phyloP scores from a whole-genome alignment of 169 alveolate genomes.

The Eimeria falciformis region DNA sequence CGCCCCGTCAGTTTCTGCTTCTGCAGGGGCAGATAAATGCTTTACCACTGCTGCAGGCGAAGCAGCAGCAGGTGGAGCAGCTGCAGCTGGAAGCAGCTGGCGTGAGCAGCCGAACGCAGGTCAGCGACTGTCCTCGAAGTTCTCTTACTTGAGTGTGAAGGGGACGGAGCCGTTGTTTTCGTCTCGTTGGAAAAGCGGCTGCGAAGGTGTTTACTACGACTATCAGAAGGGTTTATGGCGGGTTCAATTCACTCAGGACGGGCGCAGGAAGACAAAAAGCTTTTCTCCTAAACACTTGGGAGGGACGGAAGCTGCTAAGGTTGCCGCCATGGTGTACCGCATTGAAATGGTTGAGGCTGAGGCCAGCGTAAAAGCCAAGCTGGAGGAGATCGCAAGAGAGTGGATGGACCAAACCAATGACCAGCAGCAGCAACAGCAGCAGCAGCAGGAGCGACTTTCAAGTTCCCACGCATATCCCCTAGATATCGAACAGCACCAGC shows the following conservation, averaged over 20 bases:
- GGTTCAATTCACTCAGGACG: background rate
- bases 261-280: background rate
- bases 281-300: constrained; percentile 14
- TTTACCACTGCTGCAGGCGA: too few relatives aligned
- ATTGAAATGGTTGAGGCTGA: background rate
- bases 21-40: too few relatives aligned
- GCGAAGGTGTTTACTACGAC: constrained; percentile 13
- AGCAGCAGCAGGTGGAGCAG: too few relatives aligned
- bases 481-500: too few relatives aligned
- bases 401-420: background rate
- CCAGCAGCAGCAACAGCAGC: background rate
- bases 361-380: background rate
- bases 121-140: background rate
- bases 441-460: background rate
- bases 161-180: constrained; percentile 25
- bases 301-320: constrained; percentile 13
- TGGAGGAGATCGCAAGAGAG: background rate
- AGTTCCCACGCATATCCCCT: too few relatives aligned
- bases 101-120: constrained; percentile 9
- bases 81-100: too few relatives aligned
- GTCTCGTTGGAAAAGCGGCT: constrained; percentile 20
- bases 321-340: constrained; percentile 14
- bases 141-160: background rate
- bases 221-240: constrained; percentile 15
- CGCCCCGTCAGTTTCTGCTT: too few relatives aligned